Conservation (phyloP, 2,329 filamentous ascomycete species). For the Trichothecium roseum region DNA sequence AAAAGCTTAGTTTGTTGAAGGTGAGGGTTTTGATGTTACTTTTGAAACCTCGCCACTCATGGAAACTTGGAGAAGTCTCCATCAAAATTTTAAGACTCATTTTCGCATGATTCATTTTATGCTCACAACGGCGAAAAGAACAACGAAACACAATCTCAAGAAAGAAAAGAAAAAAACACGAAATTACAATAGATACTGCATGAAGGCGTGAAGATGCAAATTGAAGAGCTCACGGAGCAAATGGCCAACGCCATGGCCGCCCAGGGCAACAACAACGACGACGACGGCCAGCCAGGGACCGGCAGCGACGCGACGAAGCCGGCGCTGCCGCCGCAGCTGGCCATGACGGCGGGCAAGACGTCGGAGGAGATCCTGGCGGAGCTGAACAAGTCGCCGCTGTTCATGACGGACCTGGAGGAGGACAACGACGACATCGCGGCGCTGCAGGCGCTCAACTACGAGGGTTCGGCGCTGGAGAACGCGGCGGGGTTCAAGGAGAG, state of each 20-base stretch:
- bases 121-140: too few species aligned
- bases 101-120: too few species aligned
- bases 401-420: conserved; percentile 90
- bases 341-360: conserved; percentile 31
- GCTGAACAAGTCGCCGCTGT: conserved; percentile 61
- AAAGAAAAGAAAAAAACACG: neutral
- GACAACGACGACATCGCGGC: conserved; percentile 72
- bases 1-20: too few species aligned
- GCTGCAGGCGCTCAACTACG: conserved; percentile 80
- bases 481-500: conserved; percentile 78
- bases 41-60: too few species aligned
- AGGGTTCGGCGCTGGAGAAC: conserved; percentile 80
- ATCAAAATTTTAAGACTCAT: too few species aligned
- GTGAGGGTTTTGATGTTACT: too few species aligned
- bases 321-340: conserved; percentile 34
- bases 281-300: conserved; percentile 1
- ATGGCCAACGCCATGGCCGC: conserved; percentile 22
- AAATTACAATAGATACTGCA: neutral
- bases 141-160: neutral
- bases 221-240: conserved; percentile 32
- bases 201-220: conserved; percentile 19
- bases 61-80: too few species aligned
- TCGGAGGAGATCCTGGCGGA: conserved; percentile 46
- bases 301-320: conserved; percentile 22
- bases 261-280: neutral